These are phyloP conservation scores for Cicer judaicum DNA, from an alignment of 306 rosid species.

Conservation along the genomic window DNA sequence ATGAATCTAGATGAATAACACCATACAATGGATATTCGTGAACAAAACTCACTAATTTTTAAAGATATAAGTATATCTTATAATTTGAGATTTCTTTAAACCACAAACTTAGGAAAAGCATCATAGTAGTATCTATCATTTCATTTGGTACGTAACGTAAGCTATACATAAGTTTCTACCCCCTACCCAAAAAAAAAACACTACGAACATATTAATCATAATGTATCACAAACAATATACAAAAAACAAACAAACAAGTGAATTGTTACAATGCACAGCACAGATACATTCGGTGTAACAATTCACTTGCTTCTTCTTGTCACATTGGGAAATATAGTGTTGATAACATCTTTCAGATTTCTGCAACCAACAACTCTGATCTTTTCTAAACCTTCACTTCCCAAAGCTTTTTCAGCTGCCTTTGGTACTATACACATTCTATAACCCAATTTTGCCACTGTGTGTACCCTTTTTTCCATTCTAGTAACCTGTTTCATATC, in stretches of 20 bases:
- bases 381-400: conserved; percentile 50
- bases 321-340: conserved; percentile 59
- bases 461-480: conserved; percentile 79
- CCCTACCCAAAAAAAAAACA: neutral
- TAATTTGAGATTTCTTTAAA: neutral
- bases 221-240: too few species aligned
- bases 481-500: conserved; percentile 63
- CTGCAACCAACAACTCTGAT: conserved; percentile 70
- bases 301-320: conserved; percentile 44
- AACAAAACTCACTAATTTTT: too few species aligned
- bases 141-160: neutral
- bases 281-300: neutral
- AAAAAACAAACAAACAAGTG: too few species aligned
- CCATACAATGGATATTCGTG: too few species aligned
- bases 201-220: neutral
- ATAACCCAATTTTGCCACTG: conserved; percentile 82
- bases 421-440: conserved; percentile 78
- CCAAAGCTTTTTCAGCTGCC: conserved; percentile 63
- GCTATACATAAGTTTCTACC: neutral
- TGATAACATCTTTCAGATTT: conserved; percentile 83
- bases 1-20: too few species aligned
- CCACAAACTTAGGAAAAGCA: neutral
- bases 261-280: too few species aligned
- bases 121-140: neutral
- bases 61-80: too few species aligned